Evolutionary conservation across 2,329 filamentous ascomycete genomes (phyloP).

Genomic region (Paramyrothecium sp.): DNA sequence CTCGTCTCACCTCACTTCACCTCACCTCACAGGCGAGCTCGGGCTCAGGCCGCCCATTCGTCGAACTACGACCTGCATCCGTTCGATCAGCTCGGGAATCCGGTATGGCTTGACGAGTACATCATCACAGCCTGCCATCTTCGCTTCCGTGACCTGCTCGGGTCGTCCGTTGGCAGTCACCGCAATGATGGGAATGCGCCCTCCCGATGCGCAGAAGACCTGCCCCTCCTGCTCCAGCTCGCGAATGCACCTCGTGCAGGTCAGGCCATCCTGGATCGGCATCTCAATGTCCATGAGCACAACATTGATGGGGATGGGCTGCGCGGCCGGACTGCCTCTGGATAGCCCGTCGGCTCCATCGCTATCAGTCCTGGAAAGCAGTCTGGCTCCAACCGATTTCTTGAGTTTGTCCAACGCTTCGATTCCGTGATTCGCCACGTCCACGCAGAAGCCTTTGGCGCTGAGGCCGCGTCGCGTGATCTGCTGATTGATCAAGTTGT

Average conservation of each 20-base stretch:
- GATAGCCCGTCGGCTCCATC: constrained; percentile 2
- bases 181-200: constrained; percentile 61
- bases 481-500: constrained; percentile 61
- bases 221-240: constrained; percentile 55
- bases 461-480: constrained; percentile 51
- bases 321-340: constrained; percentile 2
- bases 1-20: no score
- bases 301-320: constrained; percentile 47
- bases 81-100: constrained; percentile 59
- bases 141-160: constrained; percentile 56
- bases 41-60: constrained; percentile 26
- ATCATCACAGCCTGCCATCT: constrained; percentile 55
- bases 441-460: constrained; percentile 47
- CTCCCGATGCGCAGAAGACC: constrained; percentile 42
- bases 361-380: background rate
- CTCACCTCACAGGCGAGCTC: constrained; percentile 22
- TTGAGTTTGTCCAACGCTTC: constrained; percentile 52
- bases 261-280: constrained; percentile 70
- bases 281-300: constrained; percentile 78
- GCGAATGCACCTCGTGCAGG: constrained; percentile 64
- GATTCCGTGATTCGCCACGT: constrained; percentile 55
- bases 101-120: constrained; percentile 73
- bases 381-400: constrained; percentile 8
- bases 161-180: constrained; percentile 66
- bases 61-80: constrained; percentile 51